Evolutionary conservation across 2,329 filamentous ascomycete genomes (phyloP).

Genomic region (Blastomyces percursus): DNA sequence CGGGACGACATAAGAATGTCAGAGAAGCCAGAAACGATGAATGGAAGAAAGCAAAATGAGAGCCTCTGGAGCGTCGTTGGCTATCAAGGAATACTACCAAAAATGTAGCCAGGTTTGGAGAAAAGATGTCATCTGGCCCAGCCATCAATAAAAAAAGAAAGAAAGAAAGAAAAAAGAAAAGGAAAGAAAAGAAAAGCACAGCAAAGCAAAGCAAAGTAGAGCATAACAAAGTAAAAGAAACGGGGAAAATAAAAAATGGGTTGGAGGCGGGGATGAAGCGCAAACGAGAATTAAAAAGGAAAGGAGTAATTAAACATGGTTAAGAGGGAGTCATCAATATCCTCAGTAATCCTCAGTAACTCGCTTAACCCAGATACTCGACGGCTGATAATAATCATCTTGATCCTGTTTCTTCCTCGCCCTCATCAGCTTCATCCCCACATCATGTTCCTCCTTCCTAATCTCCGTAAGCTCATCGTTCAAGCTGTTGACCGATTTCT

Average conservation of each 20-base stretch:
- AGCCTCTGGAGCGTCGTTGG: not conserved
- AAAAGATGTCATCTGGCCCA: not conserved
- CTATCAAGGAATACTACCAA: not conserved
- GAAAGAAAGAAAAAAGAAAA: not conserved
- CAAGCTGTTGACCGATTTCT: constrained; percentile 55
- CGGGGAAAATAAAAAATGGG: not conserved
- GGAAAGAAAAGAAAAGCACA: not conserved
- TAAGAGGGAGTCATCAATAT: not conserved
- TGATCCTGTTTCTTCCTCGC: constrained; percentile 66
- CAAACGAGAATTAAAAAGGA: not conserved
- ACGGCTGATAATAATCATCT: constrained; percentile 37
- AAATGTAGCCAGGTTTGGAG: not conserved
- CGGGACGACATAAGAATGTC: not conserved
- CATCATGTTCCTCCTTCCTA: constrained; percentile 63
- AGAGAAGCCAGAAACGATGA: not conserved
- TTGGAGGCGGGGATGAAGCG: not conserved
- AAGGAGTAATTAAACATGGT: not conserved
- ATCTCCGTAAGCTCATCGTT: constrained; percentile 60
- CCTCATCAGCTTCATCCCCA: constrained; percentile 62
- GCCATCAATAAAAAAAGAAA: not conserved
- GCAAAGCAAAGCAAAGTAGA: not conserved
- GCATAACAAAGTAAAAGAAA: not conserved
- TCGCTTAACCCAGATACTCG: constrained; percentile 65
- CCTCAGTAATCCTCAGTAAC: constrained; percentile 47
- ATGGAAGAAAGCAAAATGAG: not conserved